Base-by-base conservation (phyloP, 164 flowering plant genomes). In the Magnolia kwangsiensis region DNA sequence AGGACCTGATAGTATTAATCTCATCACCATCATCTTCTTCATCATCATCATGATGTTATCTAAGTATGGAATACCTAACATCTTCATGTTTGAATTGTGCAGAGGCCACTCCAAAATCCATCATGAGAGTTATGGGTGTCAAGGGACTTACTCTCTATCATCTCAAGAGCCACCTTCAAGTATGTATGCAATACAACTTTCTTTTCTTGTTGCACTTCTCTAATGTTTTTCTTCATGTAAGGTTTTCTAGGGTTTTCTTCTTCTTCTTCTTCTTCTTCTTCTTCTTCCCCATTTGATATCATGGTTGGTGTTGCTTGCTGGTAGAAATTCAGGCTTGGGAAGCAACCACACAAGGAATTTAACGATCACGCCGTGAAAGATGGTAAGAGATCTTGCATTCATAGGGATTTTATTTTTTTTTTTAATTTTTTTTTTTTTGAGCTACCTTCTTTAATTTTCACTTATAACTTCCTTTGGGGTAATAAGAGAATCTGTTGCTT, bases 151-250 rank as follows among this genome's bases (percentile, higher is more conserved):
- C 99, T 58, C 96, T 96, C 65, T 96, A 94, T 84, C 99, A 96
- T 85, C 98, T 96, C 83, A 96, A 96, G 87, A 96, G 99, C 87
- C 99, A 96, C 79, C 99, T 96, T 74, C 99, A 96, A 91, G 99
- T 94, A 71, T 81, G 72, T 72, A 75, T 18, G 18, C 27, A 69
- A 29, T 73, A 29, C 50, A 50, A 13, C 49, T 69, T 68, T 63
- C 49, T 72, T 20, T 75, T 20, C 16, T 37, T 72, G 14, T 49
- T 55, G 73, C 51, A 3, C 29, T 66, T 29, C 51, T 67, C 37
- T 65, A 50, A 71, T 27, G 8, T 20, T 76, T 7, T 61, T 68
- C 19, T 68, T 37, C 1, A 51, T 37, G 31, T 18, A 45, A 4
- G 73, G 8, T 73, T 67, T 69, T 10, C 29, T 74, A 16, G 61